A percentile compares a stretch with the other conserved stretches of the same genome.
Evolutionary conservation across 345 rosid species (phyloP).

Genomic region (Aethionema arabicum): DNA sequence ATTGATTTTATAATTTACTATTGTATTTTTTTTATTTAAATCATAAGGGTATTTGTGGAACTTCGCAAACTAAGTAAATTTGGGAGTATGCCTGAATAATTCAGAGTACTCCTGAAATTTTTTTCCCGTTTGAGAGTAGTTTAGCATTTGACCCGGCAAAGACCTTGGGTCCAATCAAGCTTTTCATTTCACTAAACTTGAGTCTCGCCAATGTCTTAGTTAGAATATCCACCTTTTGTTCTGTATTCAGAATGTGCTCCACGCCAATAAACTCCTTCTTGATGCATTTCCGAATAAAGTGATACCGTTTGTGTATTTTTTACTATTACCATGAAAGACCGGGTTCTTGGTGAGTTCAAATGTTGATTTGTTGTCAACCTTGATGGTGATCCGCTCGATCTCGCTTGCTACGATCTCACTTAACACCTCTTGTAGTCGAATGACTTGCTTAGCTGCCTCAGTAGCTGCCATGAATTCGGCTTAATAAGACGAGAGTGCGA

Average conservation of each 20-base stretch:
- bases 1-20: too few species aligned
- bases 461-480: neutral
- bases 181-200: neutral
- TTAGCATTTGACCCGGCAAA: too few species aligned
- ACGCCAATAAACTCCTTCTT: neutral
- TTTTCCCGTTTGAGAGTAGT: too few species aligned
- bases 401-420: neutral
- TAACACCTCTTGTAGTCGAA: neutral
- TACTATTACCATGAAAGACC: neutral
- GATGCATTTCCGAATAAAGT: neutral
- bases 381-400: neutral
- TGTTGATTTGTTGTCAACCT: neutral
- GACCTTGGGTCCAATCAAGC: too few species aligned
- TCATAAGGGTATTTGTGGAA: too few species aligned
- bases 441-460: neutral
- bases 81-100: too few species aligned
- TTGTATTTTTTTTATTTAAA: too few species aligned
- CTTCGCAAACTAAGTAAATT: too few species aligned
- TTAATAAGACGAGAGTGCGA: too few species aligned
- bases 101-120: too few species aligned
- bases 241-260: neutral
- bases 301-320: neutral
- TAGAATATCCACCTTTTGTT: neutral
- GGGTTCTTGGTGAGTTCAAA: neutral
- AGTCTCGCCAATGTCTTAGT: neutral